These are phyloP conservation scores for Solanum tacnaense DNA, from an alignment of 257 asterid species.

Conservation along the genomic window DNA sequence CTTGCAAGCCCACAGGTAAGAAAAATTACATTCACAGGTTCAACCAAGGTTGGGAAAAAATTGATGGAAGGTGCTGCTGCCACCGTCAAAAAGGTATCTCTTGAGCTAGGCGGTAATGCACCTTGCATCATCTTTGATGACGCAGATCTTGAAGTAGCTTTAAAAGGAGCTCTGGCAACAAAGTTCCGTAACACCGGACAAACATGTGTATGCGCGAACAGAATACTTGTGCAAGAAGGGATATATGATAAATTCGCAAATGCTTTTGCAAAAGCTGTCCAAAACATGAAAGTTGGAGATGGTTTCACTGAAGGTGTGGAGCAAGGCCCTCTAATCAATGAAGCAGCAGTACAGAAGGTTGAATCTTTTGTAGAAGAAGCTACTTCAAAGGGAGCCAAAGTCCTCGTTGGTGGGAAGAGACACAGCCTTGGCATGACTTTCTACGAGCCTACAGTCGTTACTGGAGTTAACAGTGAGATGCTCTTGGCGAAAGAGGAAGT, in stretches of 20 bases:
- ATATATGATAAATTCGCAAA: constrained; percentile 69
- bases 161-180: constrained; percentile 83
- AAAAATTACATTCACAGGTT: constrained; percentile 93
- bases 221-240: constrained; percentile 95
- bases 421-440: constrained; percentile 87
- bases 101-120: constrained; percentile 99
- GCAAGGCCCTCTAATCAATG: constrained; percentile 96
- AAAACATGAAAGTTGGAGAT: constrained; percentile 81
- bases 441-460: constrained; percentile 83
- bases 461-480: constrained; percentile 81
- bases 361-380: constrained; percentile 81
- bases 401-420: constrained; percentile 74
- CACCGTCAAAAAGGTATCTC: constrained; percentile 94
- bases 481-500: constrained; percentile 81
- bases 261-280: constrained; percentile 69
- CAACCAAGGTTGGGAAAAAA: constrained; percentile 91
- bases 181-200: constrained; percentile 98
- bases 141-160: constrained; percentile 92
- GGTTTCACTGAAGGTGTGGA: constrained; percentile 90
- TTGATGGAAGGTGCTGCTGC: constrained; percentile 91
- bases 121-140: constrained; percentile 96
- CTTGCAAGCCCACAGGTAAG: constrained; percentile 79
- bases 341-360: constrained; percentile 83
- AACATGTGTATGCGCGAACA: constrained; percentile 96
- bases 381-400: constrained; percentile 91